Base-by-base conservation (phyloP, 2,329 filamentous ascomycete species). In the Monosporascus ibericus region DNA sequence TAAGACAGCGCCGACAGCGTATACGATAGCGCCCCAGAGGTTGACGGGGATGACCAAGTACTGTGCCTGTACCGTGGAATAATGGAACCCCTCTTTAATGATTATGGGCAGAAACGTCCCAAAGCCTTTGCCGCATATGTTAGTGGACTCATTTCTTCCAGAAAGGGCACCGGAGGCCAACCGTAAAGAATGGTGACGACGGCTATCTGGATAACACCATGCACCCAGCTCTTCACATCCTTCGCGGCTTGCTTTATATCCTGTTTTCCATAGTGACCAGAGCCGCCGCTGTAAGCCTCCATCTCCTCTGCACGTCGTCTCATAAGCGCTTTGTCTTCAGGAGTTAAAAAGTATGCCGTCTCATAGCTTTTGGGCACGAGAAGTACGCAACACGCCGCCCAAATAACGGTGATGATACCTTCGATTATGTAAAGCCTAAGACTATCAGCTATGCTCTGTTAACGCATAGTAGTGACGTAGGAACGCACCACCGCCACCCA, bases 1-100 rank as follows among this genome's bases (percentile, higher is more conserved):
- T 2, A 72, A 56, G 48, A 68, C 60, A 5, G 70, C 70, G 6
- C 69, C 70, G n/a, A 70, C 48, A 1, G 64, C 64, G 51, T 72
- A 73, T n/a, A 71, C 65, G 5, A 72, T 37, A 0, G 69, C 67
- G 2, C 69, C 71, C 70, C 69, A 72, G 24, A 72, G 42, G 49
- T 72, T 72, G n/a, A 72, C 68, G 1, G 70, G 70, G 18, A 72
- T 71, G 8, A 71, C 68, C 4, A 72, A 60, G 49, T 72, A 72
- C 55, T 66, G 57, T 47, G 68, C 67, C 55, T 73, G 65, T 11
- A 70, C 62, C 1, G 68, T 69, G 1, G 68, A 68, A 50, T 69
- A 72, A 22, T 69, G 60, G 52, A 73, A 72, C 2, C 62, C 62
- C 2, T 72, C 65, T 20, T 68, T 67, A 47, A 73, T 72, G 48